Percentiles rank a stretch among this genome's conserved stretches.
phyloP scores from a whole-genome alignment of 2,329 filamentous ascomycete species.

The Sodiomyces alkalinus region DNA sequence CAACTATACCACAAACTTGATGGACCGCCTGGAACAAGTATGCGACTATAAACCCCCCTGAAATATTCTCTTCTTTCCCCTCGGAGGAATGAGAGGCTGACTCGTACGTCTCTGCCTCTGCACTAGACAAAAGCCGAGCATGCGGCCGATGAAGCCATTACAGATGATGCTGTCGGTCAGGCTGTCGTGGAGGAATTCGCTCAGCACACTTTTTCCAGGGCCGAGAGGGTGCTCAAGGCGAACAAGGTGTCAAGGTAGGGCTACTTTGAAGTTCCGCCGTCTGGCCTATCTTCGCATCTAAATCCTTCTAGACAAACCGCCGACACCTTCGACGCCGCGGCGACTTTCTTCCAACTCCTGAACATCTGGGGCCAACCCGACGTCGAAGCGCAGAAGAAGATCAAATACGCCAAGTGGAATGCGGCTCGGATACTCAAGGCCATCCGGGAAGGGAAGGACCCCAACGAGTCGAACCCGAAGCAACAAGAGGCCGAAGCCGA shows the following conservation, averaged over 20 bases:
- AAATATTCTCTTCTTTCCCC: not conserved
- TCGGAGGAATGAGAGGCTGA: not conserved
- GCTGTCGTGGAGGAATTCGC: conserved; percentile 93
- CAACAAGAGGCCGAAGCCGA: conserved; percentile 34
- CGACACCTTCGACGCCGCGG: conserved; percentile 83
- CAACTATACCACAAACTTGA: conserved; percentile 64
- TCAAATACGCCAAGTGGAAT: conserved; percentile 95
- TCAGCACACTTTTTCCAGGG: conserved; percentile 71
- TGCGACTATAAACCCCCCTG: conserved; percentile 6
- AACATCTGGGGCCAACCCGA: conserved; percentile 71
- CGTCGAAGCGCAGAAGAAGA: conserved; percentile 65
- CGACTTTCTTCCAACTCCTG: conserved; percentile 80
- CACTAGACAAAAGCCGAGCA: conserved; percentile 55
- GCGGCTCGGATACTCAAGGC: conserved; percentile 82
- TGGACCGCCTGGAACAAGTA: conserved; percentile 82
- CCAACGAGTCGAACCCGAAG: conserved; percentile 78
- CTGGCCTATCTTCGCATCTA: not conserved
- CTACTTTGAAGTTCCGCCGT: not conserved
- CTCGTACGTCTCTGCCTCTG: conserved; percentile 3
- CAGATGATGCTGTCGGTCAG: conserved; percentile 73
- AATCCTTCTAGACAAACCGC: conserved; percentile 69
- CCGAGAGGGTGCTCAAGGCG: conserved; percentile 65
- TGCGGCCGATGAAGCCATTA: conserved; percentile 64
- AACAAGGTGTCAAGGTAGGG: conserved; percentile 67
- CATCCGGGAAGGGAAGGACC: conserved; percentile 78